Percentiles rank a stretch among this genome's conserved stretches.
Conservation (phyloP, 495 filamentous ascomycete genomes). For the Annulohypoxylon bovei region DNA sequence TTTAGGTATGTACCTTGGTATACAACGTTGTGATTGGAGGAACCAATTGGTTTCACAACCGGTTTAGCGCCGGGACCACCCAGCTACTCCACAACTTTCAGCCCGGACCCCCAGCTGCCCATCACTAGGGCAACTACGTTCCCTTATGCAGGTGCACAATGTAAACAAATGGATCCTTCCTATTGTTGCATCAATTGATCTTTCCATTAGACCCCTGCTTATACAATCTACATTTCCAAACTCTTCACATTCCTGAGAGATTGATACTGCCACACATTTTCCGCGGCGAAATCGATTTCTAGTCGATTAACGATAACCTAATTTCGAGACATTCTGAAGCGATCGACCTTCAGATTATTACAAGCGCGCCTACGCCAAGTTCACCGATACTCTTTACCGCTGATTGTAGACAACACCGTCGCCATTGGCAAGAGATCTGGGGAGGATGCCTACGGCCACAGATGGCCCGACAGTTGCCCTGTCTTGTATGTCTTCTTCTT, state of each 20-base stretch:
- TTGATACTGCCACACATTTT: conserved; percentile 12
- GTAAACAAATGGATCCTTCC: conserved; percentile 2
- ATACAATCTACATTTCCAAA: conserved; percentile 22
- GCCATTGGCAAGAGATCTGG: conserved; percentile 9
- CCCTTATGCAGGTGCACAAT: neutral
- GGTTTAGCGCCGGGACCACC: neutral
- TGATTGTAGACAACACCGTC: conserved; percentile 13
- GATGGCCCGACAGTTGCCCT: conserved; percentile 48
- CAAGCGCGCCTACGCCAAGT: conserved; percentile 5
- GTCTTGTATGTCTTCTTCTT: conserved; percentile 41
- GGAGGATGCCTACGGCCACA: conserved; percentile 46
- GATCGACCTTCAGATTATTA: neutral
- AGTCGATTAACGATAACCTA: conserved; percentile 21
- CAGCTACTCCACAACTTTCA: neutral
- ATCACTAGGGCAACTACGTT: neutral
- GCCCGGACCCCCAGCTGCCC: neutral
- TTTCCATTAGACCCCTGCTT: conserved; percentile 17
- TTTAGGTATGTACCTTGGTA: neutral
- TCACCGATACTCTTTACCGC: conserved; percentile 3
- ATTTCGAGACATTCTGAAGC: no score
- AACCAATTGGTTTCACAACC: neutral
- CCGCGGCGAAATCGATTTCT: conserved; percentile 1
- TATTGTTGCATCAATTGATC: conserved; percentile 5
- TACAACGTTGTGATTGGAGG: neutral
- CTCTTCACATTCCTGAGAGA: conserved; percentile 29